Evolutionary conservation across 1,284 basidiomycete species (phyloP), one percentile per base, ranked within the genome.

Genomic region (Rhodofomes roseus): DNA sequence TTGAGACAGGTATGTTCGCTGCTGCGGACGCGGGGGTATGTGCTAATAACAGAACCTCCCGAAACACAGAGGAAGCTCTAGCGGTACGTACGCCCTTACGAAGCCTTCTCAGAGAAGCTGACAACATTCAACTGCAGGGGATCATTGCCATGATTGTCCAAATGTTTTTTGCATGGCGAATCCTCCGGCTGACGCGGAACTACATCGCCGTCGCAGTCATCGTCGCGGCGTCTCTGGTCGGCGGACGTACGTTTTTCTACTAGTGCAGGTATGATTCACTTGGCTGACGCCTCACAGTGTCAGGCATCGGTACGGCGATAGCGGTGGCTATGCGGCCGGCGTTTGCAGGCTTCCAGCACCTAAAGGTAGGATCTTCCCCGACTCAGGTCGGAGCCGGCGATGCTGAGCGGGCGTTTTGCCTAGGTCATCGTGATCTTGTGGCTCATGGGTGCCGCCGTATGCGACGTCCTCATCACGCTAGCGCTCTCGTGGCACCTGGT

Each of bases 81-180:
- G 76, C 73, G 23, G 74, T 75, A 34, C 50, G 65, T 55, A 23
- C 3, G 11, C 27, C 41, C 44, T 8, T 14, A 34, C 4, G 31
- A 34, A 5, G 31, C 31, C 31, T 2, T 27, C 34, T 23, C 4
- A 51, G 11, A 29, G 39, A 31, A 6, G 22, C 4, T 12, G 8
- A 31, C 23, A 74, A 76, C 36, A 72, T 71, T 4, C 12, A 60
- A 76, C 62, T 75, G 63, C 14, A 60, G 61, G 65, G 55, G 1
- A 67, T 76, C 37, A 75, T 75, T 51, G 69, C 69, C 0, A 62
- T 62, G 16, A 48, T 65, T 8, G 75, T 75, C 8, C 75, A 77
- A 52, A 31, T 70, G 2, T 76, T 77, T 66, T 77, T 73, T 56
- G 74, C 74, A 1, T 75, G 74, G 73, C 61, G 76, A 12, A 70